Conservation (phyloP, 306 rosid genomes). For the Malus orientalis region DNA sequence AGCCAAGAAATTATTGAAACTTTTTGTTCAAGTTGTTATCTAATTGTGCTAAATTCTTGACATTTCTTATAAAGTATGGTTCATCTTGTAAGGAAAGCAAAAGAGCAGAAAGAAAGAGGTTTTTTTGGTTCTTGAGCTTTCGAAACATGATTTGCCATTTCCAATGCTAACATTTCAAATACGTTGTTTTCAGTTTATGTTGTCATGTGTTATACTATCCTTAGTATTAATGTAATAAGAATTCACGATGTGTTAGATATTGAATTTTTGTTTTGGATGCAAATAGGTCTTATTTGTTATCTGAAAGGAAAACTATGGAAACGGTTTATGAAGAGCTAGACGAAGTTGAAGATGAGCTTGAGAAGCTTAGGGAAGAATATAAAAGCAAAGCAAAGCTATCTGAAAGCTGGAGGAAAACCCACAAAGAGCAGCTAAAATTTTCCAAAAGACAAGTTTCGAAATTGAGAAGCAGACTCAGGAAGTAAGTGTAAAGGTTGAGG, state of each 20-base stretch:
- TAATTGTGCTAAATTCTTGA: neutral
- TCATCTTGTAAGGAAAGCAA: neutral
- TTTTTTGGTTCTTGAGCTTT: neutral
- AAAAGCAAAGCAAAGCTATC: slow-evolving; percentile 38
- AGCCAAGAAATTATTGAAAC: neutral
- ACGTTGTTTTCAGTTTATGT: neutral
- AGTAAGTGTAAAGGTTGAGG: slow-evolving; percentile 39
- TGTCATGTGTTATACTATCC: neutral
- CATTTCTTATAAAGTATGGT: neutral
- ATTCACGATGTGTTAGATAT: no score
- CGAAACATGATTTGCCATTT: neutral
- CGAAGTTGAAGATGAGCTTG: slow-evolving; percentile 57
- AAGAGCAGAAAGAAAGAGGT: neutral
- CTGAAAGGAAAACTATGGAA: slow-evolving; percentile 40
- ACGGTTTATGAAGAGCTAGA: slow-evolving; percentile 57
- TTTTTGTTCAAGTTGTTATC: neutral
- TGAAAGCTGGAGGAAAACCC: slow-evolving; percentile 51
- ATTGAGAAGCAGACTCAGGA: neutral
- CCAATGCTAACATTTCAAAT: no score
- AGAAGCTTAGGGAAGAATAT: slow-evolving; percentile 48
- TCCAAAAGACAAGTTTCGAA: slow-evolving; percentile 31
- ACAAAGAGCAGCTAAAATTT: slow-evolving; percentile 37
- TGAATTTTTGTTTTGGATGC: neutral
- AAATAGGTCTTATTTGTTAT: slow-evolving; percentile 4
- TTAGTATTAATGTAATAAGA: neutral